Base-by-base conservation (phyloP, 2,329 filamentous ascomycete genomes). In the Penicillium sp. region DNA sequence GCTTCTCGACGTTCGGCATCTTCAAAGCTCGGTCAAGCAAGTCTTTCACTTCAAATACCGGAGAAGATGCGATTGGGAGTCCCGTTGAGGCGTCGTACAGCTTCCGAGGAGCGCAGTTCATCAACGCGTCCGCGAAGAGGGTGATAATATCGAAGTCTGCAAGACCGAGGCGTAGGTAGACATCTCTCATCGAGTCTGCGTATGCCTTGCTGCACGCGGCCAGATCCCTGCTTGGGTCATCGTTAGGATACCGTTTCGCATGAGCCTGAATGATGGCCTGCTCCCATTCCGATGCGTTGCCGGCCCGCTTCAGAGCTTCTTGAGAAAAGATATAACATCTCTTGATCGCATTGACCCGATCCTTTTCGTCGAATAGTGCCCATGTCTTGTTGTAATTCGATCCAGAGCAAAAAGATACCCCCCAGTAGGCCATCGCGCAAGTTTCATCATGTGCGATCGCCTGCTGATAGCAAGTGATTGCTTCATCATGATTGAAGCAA, bases 91-190 rank as follows among this genome's bases (percentile, higher is more conserved):
- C 67, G 68, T 89, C 84, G 83, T 86, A 90, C 2, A 90, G 76
- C 56, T 82, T 76, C 83, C 88, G 88, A 0, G 87, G 87, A 0
- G 84, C 87, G 4, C 88, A 74, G 59, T 88, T 88, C 86, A 89
- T 89, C 53, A 89, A 74, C 0, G 87, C 82, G 63, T 89, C 89
- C 1, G 84, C 85, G 66, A 85, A 89, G 0, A 91, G 77, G 0
- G 85, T 79, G 2, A 84, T 82, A 9, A 90, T 81, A 65, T 91
- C 88, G 0, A 89, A 79, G 68, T 89, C 85, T 19, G 83, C 73
- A 0, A 76, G 68, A 65, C 58, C 60, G 15, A 68, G 58, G 0
- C 1, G 22, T 1, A 10, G 2, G 49, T 69, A 60, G 0, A 65
- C 59, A 12, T 66, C 50, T 50, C 67, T 58, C 67, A 69, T 69